Base-by-base conservation (phyloP, 2,329 filamentous ascomycete genomes). In the Hymenoscyphus albidus region DNA sequence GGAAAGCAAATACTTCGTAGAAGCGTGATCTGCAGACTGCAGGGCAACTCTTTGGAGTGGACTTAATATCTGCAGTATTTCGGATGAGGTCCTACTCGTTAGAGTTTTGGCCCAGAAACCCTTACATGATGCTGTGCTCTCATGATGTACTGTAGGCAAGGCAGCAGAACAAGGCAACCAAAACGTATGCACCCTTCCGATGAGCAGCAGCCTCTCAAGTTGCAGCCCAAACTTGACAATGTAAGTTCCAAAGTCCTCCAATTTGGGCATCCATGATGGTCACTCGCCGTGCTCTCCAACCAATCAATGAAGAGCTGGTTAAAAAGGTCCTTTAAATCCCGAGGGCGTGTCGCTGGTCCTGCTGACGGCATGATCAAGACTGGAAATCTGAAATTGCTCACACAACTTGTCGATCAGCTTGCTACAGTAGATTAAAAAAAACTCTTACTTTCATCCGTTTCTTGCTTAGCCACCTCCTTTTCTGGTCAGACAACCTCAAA, bases 181-280 rank as follows among this genome's bases (percentile, higher is more conserved):
- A 58, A 58, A 58, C 56, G 38, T 38, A 58, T 59, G 58, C 58
- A 59, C 58, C 35, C n/a, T 10, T 31, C 58, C 39, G 58, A 59
- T 27, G 39, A 35, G 38, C 32, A 39, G 56, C 14, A 39, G 56
- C 14, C 44, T 22, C 44, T 51, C 44, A 18, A 22, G 44, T 54
- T 54, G 48, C 48, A 54, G 18, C 48, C 48, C 18, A 54, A 54
- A 54, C 18, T 54, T 54, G 18, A 54, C 18, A 18, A 54, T 54
- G 18, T 27, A 22, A 54, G 48, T 54, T 44, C 18, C 18, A 27
- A 22, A 54, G 48, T 54, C 48, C 48, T 51, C 18, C 48, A 54
- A 54, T 54, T 54, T 54, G 48, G 48, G 18, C 48, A 54, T 27
- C 48, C 48, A 54, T 27, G 48, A 27, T 54, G 18, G 48, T 27